Evolutionary conservation across 2,329 filamentous ascomycete species (phyloP).

Genomic region (Phaeosphaeriaceae sp.): DNA sequence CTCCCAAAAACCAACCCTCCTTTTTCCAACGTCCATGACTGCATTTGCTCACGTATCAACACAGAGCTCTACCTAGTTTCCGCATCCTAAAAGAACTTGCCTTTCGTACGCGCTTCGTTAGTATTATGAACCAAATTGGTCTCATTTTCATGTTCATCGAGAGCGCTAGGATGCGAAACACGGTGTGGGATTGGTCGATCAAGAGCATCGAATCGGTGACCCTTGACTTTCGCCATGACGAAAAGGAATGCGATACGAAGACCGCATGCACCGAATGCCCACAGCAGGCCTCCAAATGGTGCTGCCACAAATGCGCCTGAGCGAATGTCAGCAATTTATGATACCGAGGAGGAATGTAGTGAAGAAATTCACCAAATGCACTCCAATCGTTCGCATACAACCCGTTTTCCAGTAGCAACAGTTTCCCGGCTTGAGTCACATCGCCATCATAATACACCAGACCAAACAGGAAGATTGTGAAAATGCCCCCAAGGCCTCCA

Average conservation of each 20-base stretch:
- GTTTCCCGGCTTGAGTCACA: conserved; percentile 65
- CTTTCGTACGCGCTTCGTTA: conserved; percentile 31
- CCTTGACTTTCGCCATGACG: conserved; percentile 62
- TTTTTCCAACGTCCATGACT: background rate
- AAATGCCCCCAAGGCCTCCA: conserved; percentile 76
- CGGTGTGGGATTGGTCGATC: conserved; percentile 54
- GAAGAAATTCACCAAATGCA: conserved; percentile 66
- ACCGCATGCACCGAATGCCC: conserved; percentile 68
- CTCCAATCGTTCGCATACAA: conserved; percentile 81
- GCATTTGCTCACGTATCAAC: background rate
- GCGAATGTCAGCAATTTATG: conserved; percentile 7
- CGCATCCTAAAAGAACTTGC: conserved; percentile 39
- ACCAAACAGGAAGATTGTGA: conserved; percentile 83
- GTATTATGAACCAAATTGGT: conserved; percentile 29
- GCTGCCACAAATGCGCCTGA: conserved; percentile 75
- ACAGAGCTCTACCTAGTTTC: background rate
- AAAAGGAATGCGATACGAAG: conserved; percentile 67
- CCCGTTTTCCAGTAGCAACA: conserved; percentile 75
- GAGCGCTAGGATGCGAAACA: conserved; percentile 11
- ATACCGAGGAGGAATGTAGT: background rate
- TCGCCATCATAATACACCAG: conserved; percentile 77
- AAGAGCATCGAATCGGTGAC: conserved; percentile 69
- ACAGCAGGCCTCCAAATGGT: conserved; percentile 75
- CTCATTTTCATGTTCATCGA: conserved; percentile 35
- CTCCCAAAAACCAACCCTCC: background rate